phyloP scores from a whole-genome alignment of 2,329 filamentous ascomycete genomes.

The Herpotrichia juniperi region DNA sequence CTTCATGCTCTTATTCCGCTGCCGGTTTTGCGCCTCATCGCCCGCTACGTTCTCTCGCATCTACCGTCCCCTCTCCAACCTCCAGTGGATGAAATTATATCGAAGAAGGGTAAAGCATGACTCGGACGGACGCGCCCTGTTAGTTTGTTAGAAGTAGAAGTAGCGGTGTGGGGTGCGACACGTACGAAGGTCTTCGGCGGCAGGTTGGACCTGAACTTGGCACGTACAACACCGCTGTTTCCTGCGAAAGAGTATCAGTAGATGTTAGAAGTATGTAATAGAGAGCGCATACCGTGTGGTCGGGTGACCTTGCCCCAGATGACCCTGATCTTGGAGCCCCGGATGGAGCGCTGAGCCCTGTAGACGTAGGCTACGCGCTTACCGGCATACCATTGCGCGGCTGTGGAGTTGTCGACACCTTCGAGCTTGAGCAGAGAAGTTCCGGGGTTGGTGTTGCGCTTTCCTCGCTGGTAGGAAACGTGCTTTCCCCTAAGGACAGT shows the following conservation, averaged over 20 bases:
- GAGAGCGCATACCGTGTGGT: constrained; percentile 74
- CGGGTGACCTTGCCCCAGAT: constrained; percentile 97
- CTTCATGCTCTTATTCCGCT: constrained; percentile 37
- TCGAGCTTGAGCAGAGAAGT: constrained; percentile 97
- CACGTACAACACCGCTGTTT: constrained; percentile 97
- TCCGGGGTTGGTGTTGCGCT: constrained; percentile 88
- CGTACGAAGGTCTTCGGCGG: constrained; percentile 90
- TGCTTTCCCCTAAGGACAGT: constrained; percentile 80
- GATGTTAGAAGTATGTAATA: constrained; percentile 29
- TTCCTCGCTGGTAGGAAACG: constrained; percentile 89
- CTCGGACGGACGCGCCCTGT: constrained; percentile 73
- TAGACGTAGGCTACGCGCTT: constrained; percentile 99
- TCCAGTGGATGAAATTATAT: constrained; percentile 69
- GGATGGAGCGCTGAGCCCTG: constrained; percentile 91
- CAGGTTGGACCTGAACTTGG: constrained; percentile 95
- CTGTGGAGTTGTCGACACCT: constrained; percentile 89
- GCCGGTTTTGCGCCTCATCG: constrained; percentile 33
- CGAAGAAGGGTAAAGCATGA: constrained; percentile 98
- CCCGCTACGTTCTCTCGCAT: constrained; percentile 31
- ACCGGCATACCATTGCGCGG: constrained; percentile 92
- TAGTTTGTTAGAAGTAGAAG: constrained; percentile 11
- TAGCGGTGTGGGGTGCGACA: constrained; percentile 49
- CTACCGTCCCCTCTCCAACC: constrained; percentile 30
- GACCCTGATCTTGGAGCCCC: constrained; percentile 96
- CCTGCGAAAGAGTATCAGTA: constrained; percentile 57